Evolutionary conservation across 164 flowering plant genomes (phyloP).

Genomic region (Cinnamomum chago): DNA sequence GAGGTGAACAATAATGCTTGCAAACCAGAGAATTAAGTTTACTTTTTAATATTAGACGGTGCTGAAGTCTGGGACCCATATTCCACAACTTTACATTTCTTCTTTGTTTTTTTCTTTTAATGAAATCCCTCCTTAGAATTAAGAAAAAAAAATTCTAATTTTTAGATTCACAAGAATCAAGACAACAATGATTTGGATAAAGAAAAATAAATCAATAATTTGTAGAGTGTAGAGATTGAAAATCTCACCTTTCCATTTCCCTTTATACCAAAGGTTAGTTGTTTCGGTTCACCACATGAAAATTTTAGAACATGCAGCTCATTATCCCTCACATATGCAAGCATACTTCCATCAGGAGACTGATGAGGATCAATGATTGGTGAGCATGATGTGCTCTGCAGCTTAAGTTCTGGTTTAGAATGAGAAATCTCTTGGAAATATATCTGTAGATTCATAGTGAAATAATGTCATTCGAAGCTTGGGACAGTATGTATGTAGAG

Average conservation of each 20-base stretch:
- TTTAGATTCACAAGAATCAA: background rate
- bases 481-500: background rate
- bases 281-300: constrained; percentile 41
- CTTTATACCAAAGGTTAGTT: constrained; percentile 59
- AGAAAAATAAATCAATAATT: background rate
- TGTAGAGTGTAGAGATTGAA: background rate
- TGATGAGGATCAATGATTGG: constrained; percentile 89
- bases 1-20: background rate
- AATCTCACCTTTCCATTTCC: constrained; percentile 51
- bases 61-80: background rate
- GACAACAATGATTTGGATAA: background rate
- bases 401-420: constrained; percentile 59
- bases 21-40: background rate
- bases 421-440: constrained; percentile 60
- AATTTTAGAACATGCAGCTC: constrained; percentile 69
- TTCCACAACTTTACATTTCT: background rate
- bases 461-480: constrained; percentile 2
- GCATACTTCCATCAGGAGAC: constrained; percentile 88
- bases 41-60: background rate
- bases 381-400: constrained; percentile 53
- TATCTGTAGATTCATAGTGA: constrained; percentile 42
- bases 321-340: constrained; percentile 65
- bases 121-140: background rate
- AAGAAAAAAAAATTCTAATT: background rate
- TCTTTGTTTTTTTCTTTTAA: too few relatives aligned